Evolutionary conservation across 495 filamentous ascomycete genomes (phyloP), one percentile per base, ranked within the genome.

Genomic region (Astrothelium subdiscretum): DNA sequence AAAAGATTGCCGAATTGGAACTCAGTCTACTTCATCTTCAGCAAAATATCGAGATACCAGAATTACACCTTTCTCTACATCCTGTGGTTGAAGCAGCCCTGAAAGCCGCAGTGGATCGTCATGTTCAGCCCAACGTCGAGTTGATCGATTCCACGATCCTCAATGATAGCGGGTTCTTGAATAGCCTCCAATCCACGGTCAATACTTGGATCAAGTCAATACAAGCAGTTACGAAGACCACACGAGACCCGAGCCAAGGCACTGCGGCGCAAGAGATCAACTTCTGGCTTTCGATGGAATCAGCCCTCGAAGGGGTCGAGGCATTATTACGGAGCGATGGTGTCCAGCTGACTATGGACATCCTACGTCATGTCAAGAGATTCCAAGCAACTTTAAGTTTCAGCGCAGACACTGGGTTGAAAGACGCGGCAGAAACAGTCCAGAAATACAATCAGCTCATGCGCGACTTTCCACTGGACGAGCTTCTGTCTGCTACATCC

Each of bases 171-270:
- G 83, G 84, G 13, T 95, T 97, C 66, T 84, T 96, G 60, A 99
- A 99, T 72, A 92, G 87, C 64, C 79, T 99, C 31, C 95, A 97
- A 70, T 87, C 88, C 59, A 91, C 83, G 15, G 94, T 96, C 57
- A 97, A 96, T 76, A 83, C 85, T 65, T 99, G 94, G 94, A 97
- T 97, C 74, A 91, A 95, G 76, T 95, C 92, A 11, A 97, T 99
- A 63, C 91, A 95, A 74, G 86, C 87, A n/a, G 92, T 97, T 69
- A 97, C 94, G 15, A 94, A 91, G 76, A 88, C 95, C 79, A 88
- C 90, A 35, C 82, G 91, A 65, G 94, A 97, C 68, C 86, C 90
- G 4, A 85, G 87, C 32, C 91, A 88, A 52, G 90, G 91, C 6
- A 94, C 90, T 32, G 95, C 94, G 12, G 90, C 87, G 22, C 95